phyloP scores from a whole-genome alignment of 441 rosid species.

The Gossypium schwendimanii region DNA sequence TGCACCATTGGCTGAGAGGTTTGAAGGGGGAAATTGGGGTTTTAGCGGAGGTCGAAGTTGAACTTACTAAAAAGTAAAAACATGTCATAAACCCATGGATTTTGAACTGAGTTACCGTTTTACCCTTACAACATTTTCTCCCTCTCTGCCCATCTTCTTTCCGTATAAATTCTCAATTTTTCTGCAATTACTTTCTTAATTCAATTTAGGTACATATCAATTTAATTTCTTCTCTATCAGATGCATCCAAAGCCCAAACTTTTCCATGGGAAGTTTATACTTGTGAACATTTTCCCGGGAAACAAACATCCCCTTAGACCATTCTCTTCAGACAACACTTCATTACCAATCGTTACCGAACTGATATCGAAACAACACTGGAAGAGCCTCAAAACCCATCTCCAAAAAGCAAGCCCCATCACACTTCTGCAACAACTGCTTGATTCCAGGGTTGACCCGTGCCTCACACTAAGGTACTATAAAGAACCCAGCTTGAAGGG shows the following conservation, averaged over 20 bases:
- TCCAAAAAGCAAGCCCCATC: slow-evolving; percentile 29
- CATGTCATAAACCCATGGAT: slow-evolving; percentile 80
- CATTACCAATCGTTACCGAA: slow-evolving; percentile 16
- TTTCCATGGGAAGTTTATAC: slow-evolving; percentile 9
- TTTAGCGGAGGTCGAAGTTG: slow-evolving; percentile 6
- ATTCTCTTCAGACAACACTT: slow-evolving; percentile 22
- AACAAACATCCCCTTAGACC: slow-evolving; percentile 19
- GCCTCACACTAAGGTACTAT: slow-evolving; percentile 34
- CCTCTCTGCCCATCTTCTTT: no score
- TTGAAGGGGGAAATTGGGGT: slow-evolving; percentile 11
- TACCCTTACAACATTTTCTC: slow-evolving; percentile 10
- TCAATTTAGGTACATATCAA: background rate
- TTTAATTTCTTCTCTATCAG: background rate
- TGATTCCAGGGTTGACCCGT: slow-evolving; percentile 46
- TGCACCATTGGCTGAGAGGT: slow-evolving; percentile 17
- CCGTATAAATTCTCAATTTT: background rate
- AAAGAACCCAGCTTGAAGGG: background rate
- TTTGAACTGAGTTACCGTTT: slow-evolving; percentile 1
- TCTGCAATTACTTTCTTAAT: background rate
- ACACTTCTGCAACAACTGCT: slow-evolving; percentile 37
- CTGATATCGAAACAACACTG: slow-evolving; percentile 58
- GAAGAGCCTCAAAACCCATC: slow-evolving; percentile 40
- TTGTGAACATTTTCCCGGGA: slow-evolving; percentile 9
- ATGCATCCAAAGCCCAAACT: slow-evolving; percentile 4
- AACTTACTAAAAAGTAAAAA: slow-evolving; percentile 25